Conservation (phyloP, 176 grass and related monocot species). For the Carex parvula region DNA sequence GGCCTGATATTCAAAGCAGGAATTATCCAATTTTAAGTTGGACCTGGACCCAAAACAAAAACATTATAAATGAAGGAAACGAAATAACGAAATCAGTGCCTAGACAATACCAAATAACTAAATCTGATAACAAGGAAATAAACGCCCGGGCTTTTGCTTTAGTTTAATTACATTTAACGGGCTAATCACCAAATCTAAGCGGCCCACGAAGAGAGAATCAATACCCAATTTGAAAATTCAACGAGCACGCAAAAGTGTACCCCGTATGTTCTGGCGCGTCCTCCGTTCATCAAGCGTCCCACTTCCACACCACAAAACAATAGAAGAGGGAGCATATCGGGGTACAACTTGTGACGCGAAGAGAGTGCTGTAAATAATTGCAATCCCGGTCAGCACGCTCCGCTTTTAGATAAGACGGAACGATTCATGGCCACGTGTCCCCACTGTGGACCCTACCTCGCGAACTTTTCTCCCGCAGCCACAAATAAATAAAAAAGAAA, state of each 20-base stretch:
- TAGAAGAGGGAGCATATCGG: not conserved
- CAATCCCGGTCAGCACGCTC: not conserved
- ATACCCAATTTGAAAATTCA: too few species aligned
- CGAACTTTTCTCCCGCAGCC: conserved; percentile 62
- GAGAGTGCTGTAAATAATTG: not conserved
- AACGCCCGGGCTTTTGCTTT: not conserved
- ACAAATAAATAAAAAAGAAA: conserved; percentile 29
- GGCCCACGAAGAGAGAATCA: not conserved
- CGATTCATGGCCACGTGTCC: not conserved
- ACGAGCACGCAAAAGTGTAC: not conserved
- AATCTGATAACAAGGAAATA: not conserved
- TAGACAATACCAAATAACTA: not conserved
- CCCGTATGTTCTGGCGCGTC: not conserved
- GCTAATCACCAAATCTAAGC: not conserved
- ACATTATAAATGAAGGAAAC: not conserved
- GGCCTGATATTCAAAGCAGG: not conserved
- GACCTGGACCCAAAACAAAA: not conserved
- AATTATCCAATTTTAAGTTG: not conserved
- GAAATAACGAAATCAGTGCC: not conserved
- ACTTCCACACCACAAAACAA: not conserved
- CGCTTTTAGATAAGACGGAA: conserved; percentile 23
- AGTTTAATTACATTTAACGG: not conserved
- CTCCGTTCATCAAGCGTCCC: not conserved
- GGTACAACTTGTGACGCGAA: not conserved
- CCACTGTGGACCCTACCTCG: conserved; percentile 8